Base-by-base conservation (phyloP, 768 basidiomycete genomes). In the Boletus edulis region DNA sequence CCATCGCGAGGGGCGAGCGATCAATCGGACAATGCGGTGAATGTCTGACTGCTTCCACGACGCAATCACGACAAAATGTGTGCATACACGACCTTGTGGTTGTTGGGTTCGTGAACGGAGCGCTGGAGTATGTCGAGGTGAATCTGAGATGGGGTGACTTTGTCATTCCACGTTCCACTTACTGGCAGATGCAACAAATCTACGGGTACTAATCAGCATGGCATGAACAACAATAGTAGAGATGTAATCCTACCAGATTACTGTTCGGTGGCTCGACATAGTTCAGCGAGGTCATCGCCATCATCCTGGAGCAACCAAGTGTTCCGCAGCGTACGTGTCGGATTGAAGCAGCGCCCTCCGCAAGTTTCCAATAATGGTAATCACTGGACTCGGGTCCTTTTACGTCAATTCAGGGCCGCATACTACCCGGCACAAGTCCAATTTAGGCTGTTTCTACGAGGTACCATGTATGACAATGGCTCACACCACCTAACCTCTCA, bases 61-160 rank as follows among this genome's bases (percentile, higher is more conserved):
- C 89, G 65, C 94, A 96, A 31, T 83, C 85, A n/a, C 72, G 72
- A 68, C 94, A 96, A 69, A 95, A 95, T 0, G 91, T 95, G 67
- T 93, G 94, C 55, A 81, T 77, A 62, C 94, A 95, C 9, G 86
- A 82, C 39, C 72, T 78, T 0, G 90, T 86, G 0, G 88, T 89
- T 1, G 79, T 79, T 11, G 93, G 94, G 31, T 91, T 81, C 9
- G 83, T 72, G 64, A 94, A 94, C 3, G 91, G 89, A 52, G 78
- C 77, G 22, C 86, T 87, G 63, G 32, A 15, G 46, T 20, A 29
- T 18, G 47, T 51, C 45, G 31, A 39, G 22, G 47, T 47, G 54
- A 54, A 59, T 55, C 55, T 49, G 32, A 39, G 57, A 55, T 53
- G 24, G 39, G 37, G 40, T 27, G 42, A 46, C 40, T 38, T 35